Percentiles rank a stretch among this genome's conserved stretches.
These are phyloP conservation scores for Stylonectria norvegica DNA, from an alignment of 2,329 filamentous ascomycete genomes.

Conservation along the genomic window DNA sequence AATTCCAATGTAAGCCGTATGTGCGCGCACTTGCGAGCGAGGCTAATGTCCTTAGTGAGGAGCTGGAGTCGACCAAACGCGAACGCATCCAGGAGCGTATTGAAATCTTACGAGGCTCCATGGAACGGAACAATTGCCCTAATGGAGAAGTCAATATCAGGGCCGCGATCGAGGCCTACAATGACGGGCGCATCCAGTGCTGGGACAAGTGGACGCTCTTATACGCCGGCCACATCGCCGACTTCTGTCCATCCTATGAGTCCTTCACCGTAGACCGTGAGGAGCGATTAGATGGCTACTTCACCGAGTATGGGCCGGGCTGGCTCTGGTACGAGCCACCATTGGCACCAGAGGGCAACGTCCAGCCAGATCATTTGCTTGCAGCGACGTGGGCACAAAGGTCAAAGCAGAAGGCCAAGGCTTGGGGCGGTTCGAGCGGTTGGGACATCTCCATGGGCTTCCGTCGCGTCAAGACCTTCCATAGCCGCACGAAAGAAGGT, in stretches of 20 bases:
- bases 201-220: conserved; percentile 25
- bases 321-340: conserved; percentile 28
- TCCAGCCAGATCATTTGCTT: conserved; percentile 16
- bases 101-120: conserved; percentile 5
- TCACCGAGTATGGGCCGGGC: conserved; percentile 17
- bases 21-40: no score
- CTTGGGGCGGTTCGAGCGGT: conserved; percentile 3
- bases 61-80: conserved; percentile 22
- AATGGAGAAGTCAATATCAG: conserved; percentile 15
- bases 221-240: conserved; percentile 20
- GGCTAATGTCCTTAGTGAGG: conserved; percentile 16
- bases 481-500: conserved; percentile 11
- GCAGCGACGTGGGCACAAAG: conserved; percentile 25
- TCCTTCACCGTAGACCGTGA: conserved; percentile 22
- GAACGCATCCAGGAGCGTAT: conserved; percentile 12
- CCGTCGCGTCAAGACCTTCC: conserved; percentile 20
- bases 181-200: conserved; percentile 16
- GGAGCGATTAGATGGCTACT: conserved; percentile 22
- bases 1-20: conserved; percentile 15
- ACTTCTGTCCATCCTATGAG: conserved; percentile 21
- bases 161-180: conserved; percentile 21
- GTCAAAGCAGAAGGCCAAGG: background rate
- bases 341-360: conserved; percentile 10
- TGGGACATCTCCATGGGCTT: conserved; percentile 28
- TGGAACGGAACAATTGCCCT: conserved; percentile 10